These are phyloP conservation scores for Begonia loranthoides DNA, from an alignment of 306 rosid genomes.

Conservation along the genomic window DNA sequence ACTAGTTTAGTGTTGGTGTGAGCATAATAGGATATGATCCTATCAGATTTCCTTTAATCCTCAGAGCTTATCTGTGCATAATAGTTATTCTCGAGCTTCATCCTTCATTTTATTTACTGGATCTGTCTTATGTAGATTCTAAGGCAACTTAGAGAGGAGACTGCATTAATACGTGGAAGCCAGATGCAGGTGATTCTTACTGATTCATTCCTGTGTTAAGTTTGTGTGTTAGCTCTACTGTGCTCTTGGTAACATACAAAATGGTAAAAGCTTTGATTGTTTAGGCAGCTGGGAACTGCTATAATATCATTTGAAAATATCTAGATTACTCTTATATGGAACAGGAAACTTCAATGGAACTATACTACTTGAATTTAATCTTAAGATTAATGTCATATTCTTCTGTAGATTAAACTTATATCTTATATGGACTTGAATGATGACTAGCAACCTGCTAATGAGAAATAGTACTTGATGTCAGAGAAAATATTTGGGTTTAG, in stretches of 20 bases:
- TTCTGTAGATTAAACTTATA: no score
- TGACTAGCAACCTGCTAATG: no score
- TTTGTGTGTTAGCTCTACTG: background rate
- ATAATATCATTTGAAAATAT: no score
- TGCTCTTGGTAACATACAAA: background rate
- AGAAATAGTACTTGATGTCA: background rate
- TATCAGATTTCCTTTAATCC: background rate
- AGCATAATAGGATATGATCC: no score
- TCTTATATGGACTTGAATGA: no score
- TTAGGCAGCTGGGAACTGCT: no score
- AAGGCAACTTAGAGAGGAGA: conserved; percentile 66
- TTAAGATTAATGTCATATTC: no score
- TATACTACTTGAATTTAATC: no score
- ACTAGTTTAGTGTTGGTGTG: no score
- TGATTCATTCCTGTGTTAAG: background rate
- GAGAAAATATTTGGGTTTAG: background rate
- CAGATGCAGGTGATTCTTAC: conserved; percentile 63
- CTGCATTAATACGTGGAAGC: conserved; percentile 78
- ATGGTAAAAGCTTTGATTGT: no score
- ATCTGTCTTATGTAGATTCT: conserved; percentile 48
- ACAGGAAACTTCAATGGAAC: no score
- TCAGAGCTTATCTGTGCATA: background rate
- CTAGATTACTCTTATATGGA: no score
- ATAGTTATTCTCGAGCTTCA: conserved; percentile 5
- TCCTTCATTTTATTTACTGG: conserved; percentile 11